Percentiles rank a stretch among this genome's conserved stretches.
Evolutionary conservation across 2,329 filamentous ascomycete genomes (phyloP).

Genomic region (Diaporthe caulivora): DNA sequence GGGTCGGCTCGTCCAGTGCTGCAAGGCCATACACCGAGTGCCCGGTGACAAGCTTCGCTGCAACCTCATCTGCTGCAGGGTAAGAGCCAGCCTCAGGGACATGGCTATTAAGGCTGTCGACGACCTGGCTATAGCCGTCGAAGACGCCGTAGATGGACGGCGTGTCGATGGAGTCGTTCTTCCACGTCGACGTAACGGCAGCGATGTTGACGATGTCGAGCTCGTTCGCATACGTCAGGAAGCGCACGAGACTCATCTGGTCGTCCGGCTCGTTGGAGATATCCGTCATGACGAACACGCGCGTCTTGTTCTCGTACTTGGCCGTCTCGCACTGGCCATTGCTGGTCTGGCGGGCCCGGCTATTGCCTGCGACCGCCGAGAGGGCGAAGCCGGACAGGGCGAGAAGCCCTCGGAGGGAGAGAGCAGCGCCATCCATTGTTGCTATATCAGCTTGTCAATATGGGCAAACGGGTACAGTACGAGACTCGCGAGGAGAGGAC

Average conservation of each 20-base stretch:
- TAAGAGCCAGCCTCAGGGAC: slow-evolving; percentile 58
- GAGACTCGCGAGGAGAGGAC: not conserved
- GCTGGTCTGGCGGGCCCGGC: slow-evolving; percentile 1
- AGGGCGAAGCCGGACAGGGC: slow-evolving; percentile 24
- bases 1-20: slow-evolving; percentile 45
- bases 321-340: slow-evolving; percentile 25
- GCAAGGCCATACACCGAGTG: slow-evolving; percentile 52
- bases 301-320: slow-evolving; percentile 44
- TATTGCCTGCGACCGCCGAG: slow-evolving; percentile 21
- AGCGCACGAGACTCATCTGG: slow-evolving; percentile 57
- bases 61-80: slow-evolving; percentile 52
- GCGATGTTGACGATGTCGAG: slow-evolving; percentile 60
- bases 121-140: slow-evolving; percentile 57
- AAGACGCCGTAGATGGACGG: slow-evolving; percentile 58
- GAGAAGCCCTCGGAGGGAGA: slow-evolving; percentile 23
- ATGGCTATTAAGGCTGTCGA: slow-evolving; percentile 62
- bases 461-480: not conserved
- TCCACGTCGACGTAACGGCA: slow-evolving; percentile 60
- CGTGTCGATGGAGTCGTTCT: slow-evolving; percentile 54
- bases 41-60: slow-evolving; percentile 53
- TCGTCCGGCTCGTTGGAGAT: slow-evolving; percentile 62
- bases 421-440: slow-evolving; percentile 16
- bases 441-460: slow-evolving; percentile 27
- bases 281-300: slow-evolving; percentile 57
- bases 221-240: slow-evolving; percentile 59